These are phyloP conservation scores for Aspergillus ibericus DNA, from an alignment of 2,329 filamentous ascomycete genomes.

Conservation along the genomic window DNA sequence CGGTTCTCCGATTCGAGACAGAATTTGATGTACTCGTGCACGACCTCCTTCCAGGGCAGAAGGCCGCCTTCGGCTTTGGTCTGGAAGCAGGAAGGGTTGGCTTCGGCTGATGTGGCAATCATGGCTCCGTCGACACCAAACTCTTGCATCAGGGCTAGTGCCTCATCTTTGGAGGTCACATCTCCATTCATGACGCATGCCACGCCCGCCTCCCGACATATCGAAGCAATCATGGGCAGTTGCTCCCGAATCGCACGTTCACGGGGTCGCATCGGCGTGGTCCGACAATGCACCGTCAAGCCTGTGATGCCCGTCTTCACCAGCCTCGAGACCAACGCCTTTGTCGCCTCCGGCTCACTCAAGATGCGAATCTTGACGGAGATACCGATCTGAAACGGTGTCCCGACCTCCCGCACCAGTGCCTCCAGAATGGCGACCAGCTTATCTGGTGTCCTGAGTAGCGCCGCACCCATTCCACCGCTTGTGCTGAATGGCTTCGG, in stretches of 20 bases:
- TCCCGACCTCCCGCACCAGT: conserved; percentile 74
- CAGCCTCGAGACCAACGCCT: conserved; percentile 72
- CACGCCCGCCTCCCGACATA: conserved; percentile 82
- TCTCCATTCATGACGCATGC: conserved; percentile 97
- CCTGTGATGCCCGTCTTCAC: conserved; percentile 87
- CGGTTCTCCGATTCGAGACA: conserved; percentile 79
- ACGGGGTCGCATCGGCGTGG: conserved; percentile 89
- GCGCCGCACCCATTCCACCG: conserved; percentile 92
- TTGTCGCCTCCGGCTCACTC: conserved; percentile 72
- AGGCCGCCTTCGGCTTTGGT: conserved; percentile 66
- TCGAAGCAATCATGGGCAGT: conserved; percentile 74
- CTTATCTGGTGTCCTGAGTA: conserved; percentile 80
- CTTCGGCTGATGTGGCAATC: conserved; percentile 92
- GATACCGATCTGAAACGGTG: conserved; percentile 82
- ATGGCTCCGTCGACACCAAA: conserved; percentile 92
- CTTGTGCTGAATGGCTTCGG: conserved; percentile 94
- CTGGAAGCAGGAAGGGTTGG: conserved; percentile 86
- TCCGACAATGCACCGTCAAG: conserved; percentile 92
- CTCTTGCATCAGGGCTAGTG: conserved; percentile 67
- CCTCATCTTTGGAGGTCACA: conserved; percentile 73
- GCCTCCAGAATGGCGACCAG: conserved; percentile 80
- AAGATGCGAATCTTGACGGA: conserved; percentile 95
- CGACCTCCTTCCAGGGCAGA: conserved; percentile 73
- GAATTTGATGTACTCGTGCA: conserved; percentile 70
- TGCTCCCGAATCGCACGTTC: conserved; percentile 85